Conservation (phyloP, 2,329 filamentous ascomycete genomes). For the Corniculantispora saksenae region DNA sequence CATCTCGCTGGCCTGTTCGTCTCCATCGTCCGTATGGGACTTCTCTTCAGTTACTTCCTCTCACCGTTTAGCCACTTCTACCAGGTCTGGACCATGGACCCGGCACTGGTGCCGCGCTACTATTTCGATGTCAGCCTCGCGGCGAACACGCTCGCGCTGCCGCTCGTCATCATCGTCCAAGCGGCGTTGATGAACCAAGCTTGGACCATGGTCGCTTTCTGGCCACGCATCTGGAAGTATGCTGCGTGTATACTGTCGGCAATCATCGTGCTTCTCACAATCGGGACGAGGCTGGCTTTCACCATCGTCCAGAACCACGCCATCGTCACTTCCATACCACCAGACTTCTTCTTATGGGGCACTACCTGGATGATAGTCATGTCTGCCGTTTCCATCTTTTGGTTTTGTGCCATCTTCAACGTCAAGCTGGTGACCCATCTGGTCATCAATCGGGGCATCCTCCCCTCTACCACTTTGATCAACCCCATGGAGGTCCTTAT, state of each 20-base stretch:
- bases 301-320: constrained; percentile 39
- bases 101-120: constrained; percentile 42
- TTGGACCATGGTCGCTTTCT: constrained; percentile 53
- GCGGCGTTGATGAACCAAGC: constrained; percentile 53
- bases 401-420: constrained; percentile 60
- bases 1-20: constrained; percentile 62
- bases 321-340: constrained; percentile 28
- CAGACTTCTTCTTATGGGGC: constrained; percentile 37
- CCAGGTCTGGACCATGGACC: constrained; percentile 57
- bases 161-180: constrained; percentile 48
- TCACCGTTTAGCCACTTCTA: constrained; percentile 65
- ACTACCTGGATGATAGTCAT: constrained; percentile 40
- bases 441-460: constrained; percentile 46
- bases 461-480: constrained; percentile 44
- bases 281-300: constrained; percentile 35
- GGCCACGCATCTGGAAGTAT: constrained; percentile 40
- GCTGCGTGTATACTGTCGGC: constrained; percentile 34
- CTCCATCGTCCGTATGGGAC: constrained; percentile 59
- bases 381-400: constrained; percentile 46
- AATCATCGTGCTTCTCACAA: constrained; percentile 35
- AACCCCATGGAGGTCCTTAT: constrained; percentile 56
- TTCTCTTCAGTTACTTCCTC: constrained; percentile 61
- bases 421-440: constrained; percentile 52
- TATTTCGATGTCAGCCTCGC: constrained; percentile 41
- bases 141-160: constrained; percentile 43